phyloP scores from a whole-genome alignment of 2,329 filamentous ascomycete genomes.

The Epichloe brachyelytri region DNA sequence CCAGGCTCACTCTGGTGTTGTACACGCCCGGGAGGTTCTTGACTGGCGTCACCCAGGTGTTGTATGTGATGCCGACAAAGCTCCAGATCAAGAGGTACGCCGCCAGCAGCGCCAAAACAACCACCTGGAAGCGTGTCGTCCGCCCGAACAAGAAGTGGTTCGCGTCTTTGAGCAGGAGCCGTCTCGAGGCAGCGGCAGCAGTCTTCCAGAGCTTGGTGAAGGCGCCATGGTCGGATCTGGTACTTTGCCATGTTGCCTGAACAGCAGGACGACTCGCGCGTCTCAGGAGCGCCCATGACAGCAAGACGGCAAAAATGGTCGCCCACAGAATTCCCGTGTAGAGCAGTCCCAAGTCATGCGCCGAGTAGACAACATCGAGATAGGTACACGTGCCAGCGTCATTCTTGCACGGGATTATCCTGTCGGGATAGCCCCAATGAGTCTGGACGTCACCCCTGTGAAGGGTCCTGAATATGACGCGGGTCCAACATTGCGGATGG shows the following conservation, averaged over 20 bases:
- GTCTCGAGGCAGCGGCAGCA: constrained; percentile 23
- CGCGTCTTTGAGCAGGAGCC: constrained; percentile 48
- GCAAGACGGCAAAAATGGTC: constrained; percentile 29
- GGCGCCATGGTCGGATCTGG: constrained; percentile 8
- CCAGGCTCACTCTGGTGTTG: constrained; percentile 53
- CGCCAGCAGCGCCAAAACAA: constrained; percentile 42
- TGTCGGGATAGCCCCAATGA: constrained; percentile 36
- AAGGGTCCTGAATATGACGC: constrained; percentile 31
- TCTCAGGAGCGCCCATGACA: constrained; percentile 26
- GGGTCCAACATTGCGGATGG: constrained; percentile 7
- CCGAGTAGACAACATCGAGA: constrained; percentile 36
- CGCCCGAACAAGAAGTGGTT: constrained; percentile 48
- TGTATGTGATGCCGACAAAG: constrained; percentile 56
- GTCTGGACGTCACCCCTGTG: constrained; percentile 21
- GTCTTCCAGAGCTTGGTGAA: constrained; percentile 21
- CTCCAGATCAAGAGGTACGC: constrained; percentile 55
- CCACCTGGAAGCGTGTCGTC: constrained; percentile 54
- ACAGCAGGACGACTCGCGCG: constrained; percentile 13
- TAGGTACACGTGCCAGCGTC: constrained; percentile 35
- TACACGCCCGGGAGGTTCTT: constrained; percentile 38
- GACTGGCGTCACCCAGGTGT: constrained; percentile 57
- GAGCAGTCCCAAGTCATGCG: constrained; percentile 36
- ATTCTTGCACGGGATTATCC: constrained; percentile 31
- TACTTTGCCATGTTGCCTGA: constrained; percentile 8
- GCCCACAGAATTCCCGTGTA: constrained; percentile 39